Base-by-base conservation (phyloP, 176 grass and related monocot species). In the Aegilops bicornis region DNA sequence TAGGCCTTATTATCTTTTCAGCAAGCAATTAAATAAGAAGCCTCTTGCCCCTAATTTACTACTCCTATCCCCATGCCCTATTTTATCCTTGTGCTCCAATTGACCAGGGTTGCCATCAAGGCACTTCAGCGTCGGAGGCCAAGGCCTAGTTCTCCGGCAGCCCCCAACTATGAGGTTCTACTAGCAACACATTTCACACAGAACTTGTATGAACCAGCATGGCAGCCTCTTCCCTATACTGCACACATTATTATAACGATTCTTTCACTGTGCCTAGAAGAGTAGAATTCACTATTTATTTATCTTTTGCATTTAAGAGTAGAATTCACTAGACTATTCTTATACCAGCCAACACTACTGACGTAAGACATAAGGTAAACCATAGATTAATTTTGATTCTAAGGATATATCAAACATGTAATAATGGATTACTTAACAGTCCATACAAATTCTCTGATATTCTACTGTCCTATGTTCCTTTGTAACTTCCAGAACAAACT, bases 401-500 rank as follows among this genome's bases (percentile, higher is more conserved):
- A 37, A 29, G 63, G 5, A 77, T 27, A 23, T 2, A 8, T 42
- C 22, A 8, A 59, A 89, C 14, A 77, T 68, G 22, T 11, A 54
- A 37, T 24, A 13, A 64, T 36, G 16, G 10, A 78, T 36, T 74
- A 16, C 29, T 39, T 73, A 72, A 56, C 11, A 20, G 37, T 76
- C 7, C 37, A 76, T 31, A 81, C 6, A 77, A 62, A 25, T 81
- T 69, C 6, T 39, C 7, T 60, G 14, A 69, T 6, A 86, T 82
- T 37, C 35, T 70, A 82, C 5, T 45, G 12, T 10, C 23, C 47
- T 69, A 60, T 20, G 10, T 77, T 85, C 67, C 48, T 69, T 13
- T 64, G 12, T 63, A 82, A 50, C 8, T 25, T 82, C 33, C 22
- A 58, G 4, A 82, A 67, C 68, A 87, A 75, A 69, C 37, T 43